phyloP scores from a whole-genome alignment of 2,329 filamentous ascomycete species.

The Cladosporium colombiae region DNA sequence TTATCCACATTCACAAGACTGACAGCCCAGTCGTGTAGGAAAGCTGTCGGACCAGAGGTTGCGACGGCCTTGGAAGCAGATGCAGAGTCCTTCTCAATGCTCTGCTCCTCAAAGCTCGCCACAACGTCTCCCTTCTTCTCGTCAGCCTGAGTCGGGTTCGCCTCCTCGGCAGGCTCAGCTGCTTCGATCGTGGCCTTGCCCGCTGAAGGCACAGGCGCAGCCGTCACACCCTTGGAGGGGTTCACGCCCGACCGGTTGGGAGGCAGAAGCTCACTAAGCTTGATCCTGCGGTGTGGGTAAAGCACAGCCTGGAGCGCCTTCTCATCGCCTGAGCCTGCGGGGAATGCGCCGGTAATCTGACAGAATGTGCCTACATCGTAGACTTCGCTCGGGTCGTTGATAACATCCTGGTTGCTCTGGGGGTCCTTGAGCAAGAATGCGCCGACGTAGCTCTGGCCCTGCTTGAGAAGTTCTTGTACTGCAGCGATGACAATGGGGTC shows the following conservation, averaged over 20 bases:
- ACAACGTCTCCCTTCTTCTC: conserved; percentile 92
- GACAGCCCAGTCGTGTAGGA: conserved; percentile 69
- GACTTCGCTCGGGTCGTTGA: conserved; percentile 85
- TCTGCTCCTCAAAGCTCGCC: conserved; percentile 89
- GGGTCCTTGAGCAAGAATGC: conserved; percentile 98
- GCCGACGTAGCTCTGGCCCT: conserved; percentile 94
- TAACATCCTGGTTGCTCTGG: conserved; percentile 88
- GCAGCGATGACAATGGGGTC: conserved; percentile 88
- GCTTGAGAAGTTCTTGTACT: conserved; percentile 94
- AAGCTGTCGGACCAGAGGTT: conserved; percentile 81
- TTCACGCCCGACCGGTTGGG: conserved; percentile 59
- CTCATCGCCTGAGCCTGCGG: conserved; percentile 76
- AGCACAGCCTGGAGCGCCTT: conserved; percentile 82
- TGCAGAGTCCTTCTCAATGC: conserved; percentile 53
- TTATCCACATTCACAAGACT: conserved; percentile 25
- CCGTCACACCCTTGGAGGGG: conserved; percentile 40
- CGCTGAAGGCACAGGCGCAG: conserved; percentile 42
- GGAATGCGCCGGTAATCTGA: conserved; percentile 95
- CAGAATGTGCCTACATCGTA: conserved; percentile 97
- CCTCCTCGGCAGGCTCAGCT: conserved; percentile 24
- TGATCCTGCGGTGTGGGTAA: conserved; percentile 93
- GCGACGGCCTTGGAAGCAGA: conserved; percentile 22
- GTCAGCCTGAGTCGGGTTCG: conserved; percentile 49
- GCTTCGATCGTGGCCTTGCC: conserved; percentile 49
- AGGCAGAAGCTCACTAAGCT: conserved; percentile 78